Conservation (phyloP, 371 early-diverging fungal genomes). For the Zychaea mexicana region DNA sequence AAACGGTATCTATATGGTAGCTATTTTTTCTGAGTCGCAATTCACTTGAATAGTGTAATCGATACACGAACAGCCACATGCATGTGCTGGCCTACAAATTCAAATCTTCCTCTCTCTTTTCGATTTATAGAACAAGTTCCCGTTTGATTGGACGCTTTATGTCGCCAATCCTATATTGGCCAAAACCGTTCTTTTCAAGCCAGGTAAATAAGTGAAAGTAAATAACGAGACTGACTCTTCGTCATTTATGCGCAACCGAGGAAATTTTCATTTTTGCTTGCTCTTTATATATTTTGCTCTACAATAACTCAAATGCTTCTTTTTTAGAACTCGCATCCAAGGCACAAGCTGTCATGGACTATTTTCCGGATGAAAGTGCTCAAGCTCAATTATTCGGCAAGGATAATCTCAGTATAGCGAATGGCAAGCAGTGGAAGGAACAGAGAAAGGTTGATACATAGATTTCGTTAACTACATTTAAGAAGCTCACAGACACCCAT, state of each 20-base stretch:
- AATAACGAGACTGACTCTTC: too few species aligned
- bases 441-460: conserved; percentile 29
- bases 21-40: too few species aligned
- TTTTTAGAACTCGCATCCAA: not conserved
- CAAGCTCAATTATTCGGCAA: conserved; percentile 24
- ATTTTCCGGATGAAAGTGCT: conserved; percentile 10
- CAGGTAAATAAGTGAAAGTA: too few species aligned
- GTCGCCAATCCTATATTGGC: conserved; percentile 32
- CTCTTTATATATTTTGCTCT: too few species aligned
- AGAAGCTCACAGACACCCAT: too few species aligned
- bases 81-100: too few species aligned
- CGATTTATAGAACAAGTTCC: conserved; percentile 19
- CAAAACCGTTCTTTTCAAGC: conserved; percentile 23
- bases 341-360: not conserved
- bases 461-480: not conserved
- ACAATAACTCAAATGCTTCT: too few species aligned
- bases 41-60: too few species aligned
- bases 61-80: too few species aligned
- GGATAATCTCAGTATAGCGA: conserved; percentile 26
- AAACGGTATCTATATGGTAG: conserved; percentile 15
- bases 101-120: too few species aligned
- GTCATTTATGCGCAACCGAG: too few species aligned
- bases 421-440: conserved; percentile 39
- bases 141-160: conserved; percentile 31
- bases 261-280: too few species aligned